These are phyloP conservation scores for Magnusiomyces magnusii DNA, from an alignment of 1,139 yeast genomes.

Conservation along the genomic window DNA sequence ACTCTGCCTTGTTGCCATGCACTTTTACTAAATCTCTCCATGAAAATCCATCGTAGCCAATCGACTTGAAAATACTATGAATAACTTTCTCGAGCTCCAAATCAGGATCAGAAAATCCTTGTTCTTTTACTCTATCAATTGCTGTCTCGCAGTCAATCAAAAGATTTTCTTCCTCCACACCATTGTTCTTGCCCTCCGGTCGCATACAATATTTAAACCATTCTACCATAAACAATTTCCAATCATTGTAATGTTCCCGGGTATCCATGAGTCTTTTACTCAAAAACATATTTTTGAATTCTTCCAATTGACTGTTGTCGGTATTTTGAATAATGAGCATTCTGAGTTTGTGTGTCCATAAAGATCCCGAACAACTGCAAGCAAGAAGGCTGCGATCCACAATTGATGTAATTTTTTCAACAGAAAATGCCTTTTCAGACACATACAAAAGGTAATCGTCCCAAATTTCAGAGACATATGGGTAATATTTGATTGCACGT, in stretches of 20 bases:
- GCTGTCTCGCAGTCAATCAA: constrained; percentile 5
- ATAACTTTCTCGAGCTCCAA: constrained; percentile 18
- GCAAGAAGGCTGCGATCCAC: constrained; percentile 23
- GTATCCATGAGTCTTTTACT: constrained; percentile 14
- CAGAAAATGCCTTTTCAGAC: constrained; percentile 7
- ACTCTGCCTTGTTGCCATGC: constrained; percentile 37
- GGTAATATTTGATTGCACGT: constrained; percentile 21
- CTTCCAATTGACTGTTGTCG: constrained; percentile 13
- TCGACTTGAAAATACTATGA: constrained; percentile 9
- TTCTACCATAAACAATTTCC: constrained; percentile 37
- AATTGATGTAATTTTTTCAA: constrained; percentile 12
- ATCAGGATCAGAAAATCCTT: constrained; percentile 14
- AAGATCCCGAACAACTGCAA: constrained; percentile 26
- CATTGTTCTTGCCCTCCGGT: constrained; percentile 3
- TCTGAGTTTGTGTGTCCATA: constrained; percentile 27
- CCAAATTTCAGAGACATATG: constrained; percentile 25
- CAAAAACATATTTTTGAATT: constrained; percentile 10
- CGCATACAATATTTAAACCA: constrained; percentile 26
- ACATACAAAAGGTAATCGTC: constrained; percentile 26
- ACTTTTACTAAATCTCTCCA: constrained; percentile 31
- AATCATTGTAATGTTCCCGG: constrained; percentile 28
- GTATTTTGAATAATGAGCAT: constrained; percentile 16
- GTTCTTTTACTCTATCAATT: constrained; percentile 7
- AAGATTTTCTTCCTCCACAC: constrained; percentile 5
- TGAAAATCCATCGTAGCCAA: constrained; percentile 15